Evolutionary conservation across 768 basidiomycete genomes (phyloP).

Genomic region (Leccinum aurantiacum): DNA sequence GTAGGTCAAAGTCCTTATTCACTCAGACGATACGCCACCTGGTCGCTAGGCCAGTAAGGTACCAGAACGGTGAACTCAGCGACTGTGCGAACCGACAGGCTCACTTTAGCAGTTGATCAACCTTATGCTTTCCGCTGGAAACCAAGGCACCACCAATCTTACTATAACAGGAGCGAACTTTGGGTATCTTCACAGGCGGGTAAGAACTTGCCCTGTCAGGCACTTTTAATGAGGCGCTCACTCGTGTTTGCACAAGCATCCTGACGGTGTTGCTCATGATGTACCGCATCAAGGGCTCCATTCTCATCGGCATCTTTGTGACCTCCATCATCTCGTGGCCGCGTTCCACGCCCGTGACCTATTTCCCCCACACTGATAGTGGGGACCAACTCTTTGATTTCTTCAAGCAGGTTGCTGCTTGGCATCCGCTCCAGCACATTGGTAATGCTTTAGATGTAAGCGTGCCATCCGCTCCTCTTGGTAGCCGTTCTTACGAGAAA

Average conservation of each 20-base stretch:
- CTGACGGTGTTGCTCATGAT: constrained; percentile 79
- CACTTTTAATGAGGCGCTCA: constrained; percentile 6
- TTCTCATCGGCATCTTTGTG: constrained; percentile 79
- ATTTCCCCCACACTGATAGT: constrained; percentile 68
- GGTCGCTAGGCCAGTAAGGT: background rate
- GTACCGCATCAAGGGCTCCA: constrained; percentile 81
- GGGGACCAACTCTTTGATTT: constrained; percentile 78
- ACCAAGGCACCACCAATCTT: background rate
- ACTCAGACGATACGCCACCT: background rate
- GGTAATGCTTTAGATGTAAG: constrained; percentile 71
- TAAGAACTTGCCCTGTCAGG: constrained; percentile 32
- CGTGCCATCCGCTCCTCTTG: constrained; percentile 1
- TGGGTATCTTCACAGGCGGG: constrained; percentile 87
- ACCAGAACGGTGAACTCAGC: background rate
- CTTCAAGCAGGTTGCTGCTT: constrained; percentile 82
- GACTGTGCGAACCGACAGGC: background rate
- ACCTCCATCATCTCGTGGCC: constrained; percentile 90
- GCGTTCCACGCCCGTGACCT: constrained; percentile 73
- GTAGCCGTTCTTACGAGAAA: constrained; percentile 4
- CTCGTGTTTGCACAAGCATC: constrained; percentile 37
- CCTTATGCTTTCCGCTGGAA: background rate
- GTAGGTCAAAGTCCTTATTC: background rate
- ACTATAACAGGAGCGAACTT: constrained; percentile 10
- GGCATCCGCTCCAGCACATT: constrained; percentile 58
- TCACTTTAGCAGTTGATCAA: background rate